Percentiles rank a stretch among this genome's conserved stretches.
Evolutionary conservation across 2,329 filamentous ascomycete species (phyloP).

Genomic region (Beauveria sp.): DNA sequence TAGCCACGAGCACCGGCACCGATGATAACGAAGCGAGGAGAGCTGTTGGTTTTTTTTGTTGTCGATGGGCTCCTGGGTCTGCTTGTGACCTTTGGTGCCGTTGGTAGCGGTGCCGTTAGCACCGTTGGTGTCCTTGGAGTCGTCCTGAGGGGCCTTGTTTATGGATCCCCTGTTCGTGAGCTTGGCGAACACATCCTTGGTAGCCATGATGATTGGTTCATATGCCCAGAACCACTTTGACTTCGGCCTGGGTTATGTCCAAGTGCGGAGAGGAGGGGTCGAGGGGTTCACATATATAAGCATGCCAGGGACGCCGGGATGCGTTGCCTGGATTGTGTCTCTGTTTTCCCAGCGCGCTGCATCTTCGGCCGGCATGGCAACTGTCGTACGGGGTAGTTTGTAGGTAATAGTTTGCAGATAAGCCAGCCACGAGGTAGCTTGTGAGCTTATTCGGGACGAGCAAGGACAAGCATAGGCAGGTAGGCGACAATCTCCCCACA

Average conservation of each 20-base stretch:
- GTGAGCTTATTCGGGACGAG: not conserved
- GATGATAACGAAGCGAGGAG: slow-evolving; percentile 67
- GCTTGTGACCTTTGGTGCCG: not conserved
- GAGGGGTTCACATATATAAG: slow-evolving; percentile 15
- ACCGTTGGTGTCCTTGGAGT: not conserved
- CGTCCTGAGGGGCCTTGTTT: not conserved
- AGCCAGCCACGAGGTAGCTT: not conserved
- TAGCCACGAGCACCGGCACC: slow-evolving; percentile 75
- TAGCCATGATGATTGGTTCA: slow-evolving; percentile 15
- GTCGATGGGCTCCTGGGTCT: not conserved
- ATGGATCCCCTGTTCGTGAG: slow-evolving; percentile 12
- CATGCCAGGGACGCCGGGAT: too few relatives aligned
- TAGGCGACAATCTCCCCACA: not conserved
- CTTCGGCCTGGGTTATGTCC: not conserved
- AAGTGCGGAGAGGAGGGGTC: slow-evolving; percentile 1
- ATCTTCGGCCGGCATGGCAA: not conserved
- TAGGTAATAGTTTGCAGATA: slow-evolving; percentile 6
- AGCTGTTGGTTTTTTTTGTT: slow-evolving; percentile 27
- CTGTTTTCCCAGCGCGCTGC: not conserved
- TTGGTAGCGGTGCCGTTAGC: not conserved
- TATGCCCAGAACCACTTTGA: not conserved
- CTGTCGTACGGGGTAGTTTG: not conserved
- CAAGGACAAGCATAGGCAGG: not conserved
- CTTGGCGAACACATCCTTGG: slow-evolving; percentile 16
- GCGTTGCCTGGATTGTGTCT: not conserved